These are phyloP conservation scores for Flaveria floridana DNA, from an alignment of 140 eudicot species.

Conservation along the genomic window DNA sequence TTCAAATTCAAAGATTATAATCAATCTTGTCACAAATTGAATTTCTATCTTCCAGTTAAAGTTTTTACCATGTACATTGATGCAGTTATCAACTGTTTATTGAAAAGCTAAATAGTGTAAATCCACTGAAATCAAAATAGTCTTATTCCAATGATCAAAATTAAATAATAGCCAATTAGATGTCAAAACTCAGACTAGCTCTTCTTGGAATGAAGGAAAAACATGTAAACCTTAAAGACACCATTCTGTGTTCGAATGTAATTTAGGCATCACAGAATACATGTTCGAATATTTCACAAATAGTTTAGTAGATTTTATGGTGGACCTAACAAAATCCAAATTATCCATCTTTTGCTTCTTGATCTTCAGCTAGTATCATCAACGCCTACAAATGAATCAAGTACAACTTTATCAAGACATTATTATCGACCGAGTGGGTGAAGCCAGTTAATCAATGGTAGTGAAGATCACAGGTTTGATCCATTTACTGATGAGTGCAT, in stretches of 20 bases:
- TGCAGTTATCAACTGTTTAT: not conserved
- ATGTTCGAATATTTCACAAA: conserved; percentile 15
- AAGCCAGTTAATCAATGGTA: conserved; percentile 10
- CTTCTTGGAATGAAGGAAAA: not conserved
- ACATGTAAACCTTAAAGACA: not conserved
- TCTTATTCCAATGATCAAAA: not conserved
- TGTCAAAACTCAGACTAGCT: not conserved
- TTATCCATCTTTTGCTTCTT: conserved; percentile 54
- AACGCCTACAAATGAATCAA: conserved; percentile 72
- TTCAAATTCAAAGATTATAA: not conserved
- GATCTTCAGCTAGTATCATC: conserved; percentile 90
- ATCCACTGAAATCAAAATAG: not conserved
- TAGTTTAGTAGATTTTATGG: conserved; percentile 23
- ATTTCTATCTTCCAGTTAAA: not conserved
- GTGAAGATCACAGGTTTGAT: not conserved
- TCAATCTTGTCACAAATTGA: not conserved
- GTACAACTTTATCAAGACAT: conserved; percentile 43
- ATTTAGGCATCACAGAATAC: conserved; percentile 8
- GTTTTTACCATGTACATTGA: not conserved
- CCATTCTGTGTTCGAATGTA: not conserved
- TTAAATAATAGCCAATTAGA: not conserved
- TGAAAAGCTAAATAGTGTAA: not conserved
- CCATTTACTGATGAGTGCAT: not conserved
- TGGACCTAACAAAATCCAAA: conserved; percentile 38
- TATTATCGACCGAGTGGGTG: conserved; percentile 21